Base-by-base conservation (phyloP, 306 rosid genomes). In the Glycine latifolia region DNA sequence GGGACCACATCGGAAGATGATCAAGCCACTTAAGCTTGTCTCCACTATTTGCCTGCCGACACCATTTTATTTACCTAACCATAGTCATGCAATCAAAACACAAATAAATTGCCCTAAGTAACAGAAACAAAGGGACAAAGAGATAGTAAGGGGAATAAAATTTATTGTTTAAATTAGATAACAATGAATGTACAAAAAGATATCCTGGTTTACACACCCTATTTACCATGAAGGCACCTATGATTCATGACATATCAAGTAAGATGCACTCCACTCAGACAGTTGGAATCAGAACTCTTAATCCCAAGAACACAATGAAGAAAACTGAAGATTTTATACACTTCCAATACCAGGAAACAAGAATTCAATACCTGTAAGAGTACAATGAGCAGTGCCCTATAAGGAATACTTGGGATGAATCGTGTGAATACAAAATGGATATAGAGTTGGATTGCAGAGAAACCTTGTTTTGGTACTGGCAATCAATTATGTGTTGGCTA, bases 21-120 rank as follows among this genome's bases (percentile, higher is more conserved):
- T 85, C 80, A 80, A 81, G 80, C 81, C 81, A 73, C 86, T 76
- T 14, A 50, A 31, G 75, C 50, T 78, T 78, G 82, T 60, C 82
- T 77, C 66, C 43, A 46, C 79, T 17, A 13, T 70, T 82, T 81
- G 13, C 78, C 88, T 86, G 89, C 97, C 91, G 93, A 92, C 97
- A 88, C 90, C 67, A 26, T 35, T 75, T 75, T 46, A 60, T 55
- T 48, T 55, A 74, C 55, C 10, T 5, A 2, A 67, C 2, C 63
- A 26, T 26, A 26, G 31, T 26, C 31, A 84, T 3, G n/a, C 56
- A 73, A 48, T 15, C 47, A 17, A 66, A 77, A 43, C 58, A 61
- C 35, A 46, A 62, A 70, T 33, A 33, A 62, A 56, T 74, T 79
- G 72, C 46, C 12, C 9, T n/a, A 39, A 16, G 81, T 50, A 84